phyloP scores from a whole-genome alignment of 306 rosid genomes.

The Cucumis melo region DNA sequence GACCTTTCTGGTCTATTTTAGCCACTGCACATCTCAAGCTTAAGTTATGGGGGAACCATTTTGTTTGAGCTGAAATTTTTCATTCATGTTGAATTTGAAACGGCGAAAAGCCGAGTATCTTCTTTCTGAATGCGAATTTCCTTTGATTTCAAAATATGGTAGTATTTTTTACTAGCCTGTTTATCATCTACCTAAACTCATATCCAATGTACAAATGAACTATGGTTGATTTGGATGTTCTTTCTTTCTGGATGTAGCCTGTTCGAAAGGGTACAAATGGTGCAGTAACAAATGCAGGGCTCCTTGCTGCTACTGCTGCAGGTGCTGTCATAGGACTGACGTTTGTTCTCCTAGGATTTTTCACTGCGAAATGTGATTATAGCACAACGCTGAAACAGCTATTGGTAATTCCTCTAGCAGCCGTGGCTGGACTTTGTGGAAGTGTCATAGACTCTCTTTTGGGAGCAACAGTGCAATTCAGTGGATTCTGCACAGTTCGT shows the following conservation, averaged over 20 bases:
- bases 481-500: constrained; percentile 80
- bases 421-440: constrained; percentile 59
- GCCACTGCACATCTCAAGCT: neutral
- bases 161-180: neutral
- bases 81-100: neutral
- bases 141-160: neutral
- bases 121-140: neutral
- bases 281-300: constrained; percentile 70
- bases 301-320: constrained; percentile 73
- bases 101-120: neutral
- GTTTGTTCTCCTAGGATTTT: constrained; percentile 41
- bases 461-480: constrained; percentile 88
- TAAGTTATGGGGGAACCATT: neutral
- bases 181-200: neutral
- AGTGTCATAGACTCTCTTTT: constrained; percentile 83
- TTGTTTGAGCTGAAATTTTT: neutral
- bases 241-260: constrained; percentile 28
- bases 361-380: constrained; percentile 35
- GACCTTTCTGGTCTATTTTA: neutral
- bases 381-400: constrained; percentile 54
- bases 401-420: constrained; percentile 55
- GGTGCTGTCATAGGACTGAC: constrained; percentile 62
- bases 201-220: neutral
- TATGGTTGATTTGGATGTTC: neutral
- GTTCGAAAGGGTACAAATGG: constrained; percentile 92